Base-by-base conservation (phyloP, 768 basidiomycete species). In the Serendipita sp. region DNA sequence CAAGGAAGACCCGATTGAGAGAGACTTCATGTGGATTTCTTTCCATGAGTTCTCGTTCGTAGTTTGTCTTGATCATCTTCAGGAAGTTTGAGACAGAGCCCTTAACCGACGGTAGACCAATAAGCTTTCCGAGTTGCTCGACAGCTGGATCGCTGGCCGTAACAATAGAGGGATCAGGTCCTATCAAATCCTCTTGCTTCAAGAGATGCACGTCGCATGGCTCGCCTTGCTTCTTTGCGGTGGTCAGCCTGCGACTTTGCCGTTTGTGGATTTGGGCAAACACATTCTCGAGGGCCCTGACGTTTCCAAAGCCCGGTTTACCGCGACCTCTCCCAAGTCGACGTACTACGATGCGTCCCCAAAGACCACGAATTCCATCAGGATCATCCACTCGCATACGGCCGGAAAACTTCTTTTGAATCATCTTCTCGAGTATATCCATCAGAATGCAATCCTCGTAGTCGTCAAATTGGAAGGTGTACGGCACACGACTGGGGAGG, bases 1-100 rank as follows among this genome's bases (percentile, higher is more conserved):
- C 85, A 30, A 84, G 67, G 71, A 86, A 85, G 0, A 82, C 79
- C 16, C 81, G 79, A 64, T 86, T 85, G 64, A 86, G 74, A 7
- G 82, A 79, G 43, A 81, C 68, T 48, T 76, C 72, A 17, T 82
- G 61, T 0, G 81, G 82, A 31, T 79, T 74, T 66, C 77, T 73
- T 65, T 86, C 84, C 44, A 67, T 61, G 56, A 86, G 71, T 68
- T 86, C 85, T 3, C 85, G 79, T 0, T 75, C 66, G 63, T 84
- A 85, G 67, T 86, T 86, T 22, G 72, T 75, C 42, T 76, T 67
- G 45, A 84, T 71, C 24, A 76, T 68, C 48, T 70, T 70, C 50
- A 82, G 74, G 17, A 84, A 70, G 62, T 73, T 78, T 16, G 69
- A 70, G 17, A 86, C 74, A 0, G 81, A 73, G 3, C 78, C 68